Base-by-base conservation (phyloP, 2,329 filamentous ascomycete genomes). In the Colletotrichum spinosum region DNA sequence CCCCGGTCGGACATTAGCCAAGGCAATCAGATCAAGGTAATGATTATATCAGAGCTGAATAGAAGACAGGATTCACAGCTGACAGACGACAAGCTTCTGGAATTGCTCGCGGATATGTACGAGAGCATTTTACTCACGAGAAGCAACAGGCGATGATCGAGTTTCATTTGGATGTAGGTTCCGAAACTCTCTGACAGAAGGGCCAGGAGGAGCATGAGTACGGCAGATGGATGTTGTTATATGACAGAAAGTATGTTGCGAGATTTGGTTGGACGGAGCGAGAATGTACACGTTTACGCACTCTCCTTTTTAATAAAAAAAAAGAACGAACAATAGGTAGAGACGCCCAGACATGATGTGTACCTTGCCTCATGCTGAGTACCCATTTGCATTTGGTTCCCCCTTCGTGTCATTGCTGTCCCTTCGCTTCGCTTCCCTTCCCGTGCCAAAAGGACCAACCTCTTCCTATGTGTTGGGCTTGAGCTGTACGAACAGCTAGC, bases 101-200 rank as follows among this genome's bases (percentile, higher is more conserved):
- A 25, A 25, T 8, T 2, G 25, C 11, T 17, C 33, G 39, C 12
- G 33, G 15, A 17, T 50, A 12, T 15, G 35, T n/a, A 33, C 17
- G 33, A 13, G 8, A 34, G n/a, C 5, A 39, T 37, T 7, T 9
- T 42, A 44, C 38, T 44, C 17, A 11, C 25, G 10, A 35, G 35
- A 51, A 38, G 34, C 57, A 51, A 13, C 13, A 55, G 46, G 42
- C 15, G 53, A 59, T 49, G 50, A 55, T 38, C 37, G 41, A 50
- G 60, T 67, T 67, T 65, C 63, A 59, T 54, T 67, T 67, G 13
- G n/a, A 55, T 52, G 48, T 53, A 64, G 48, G 45, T 56, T 59
- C 53, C 60, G 60, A 67, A 67, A 65, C 60, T 59, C 53, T 64
- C 59, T 56, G 34, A 38, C 15, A 35, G 13, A 17, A 33, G 45